Evolutionary conservation across 805 yeast genomes (phyloP).

Genomic region (Metschnikowia kunwiensis): DNA sequence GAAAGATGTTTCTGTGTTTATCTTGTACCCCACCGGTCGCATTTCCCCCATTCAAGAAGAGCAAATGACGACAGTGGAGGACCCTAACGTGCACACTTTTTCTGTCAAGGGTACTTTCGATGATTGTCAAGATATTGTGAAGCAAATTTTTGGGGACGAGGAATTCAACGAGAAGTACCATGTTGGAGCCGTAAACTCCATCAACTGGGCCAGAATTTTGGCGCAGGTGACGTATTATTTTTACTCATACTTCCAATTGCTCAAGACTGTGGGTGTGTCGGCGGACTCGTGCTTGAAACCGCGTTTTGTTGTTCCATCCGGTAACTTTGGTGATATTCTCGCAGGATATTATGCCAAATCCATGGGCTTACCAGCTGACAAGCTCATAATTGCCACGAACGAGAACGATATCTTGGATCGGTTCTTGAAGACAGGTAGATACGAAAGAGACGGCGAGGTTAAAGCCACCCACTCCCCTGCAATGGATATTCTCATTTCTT

Average conservation of each 20-base stretch:
- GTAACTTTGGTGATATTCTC: constrained; percentile 96
- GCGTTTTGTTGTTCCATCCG: constrained; percentile 92
- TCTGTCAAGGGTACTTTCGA: constrained; percentile 96
- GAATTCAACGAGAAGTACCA: constrained; percentile 88
- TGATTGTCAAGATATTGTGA: constrained; percentile 96
- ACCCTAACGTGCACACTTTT: constrained; percentile 88
- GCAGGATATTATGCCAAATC: constrained; percentile 94
- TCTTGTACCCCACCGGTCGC: constrained; percentile 94
- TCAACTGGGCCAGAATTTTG: constrained; percentile 97
- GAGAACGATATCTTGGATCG: constrained; percentile 93
- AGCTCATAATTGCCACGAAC: constrained; percentile 90
- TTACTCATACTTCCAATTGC: constrained; percentile 78
- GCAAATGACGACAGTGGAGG: constrained; percentile 97
- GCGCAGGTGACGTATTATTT: constrained; percentile 98
- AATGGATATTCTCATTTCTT: constrained; percentile 94
- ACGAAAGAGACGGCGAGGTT: constrained; percentile 72
- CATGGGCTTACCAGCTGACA: constrained; percentile 92
- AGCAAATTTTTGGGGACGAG: constrained; percentile 84
- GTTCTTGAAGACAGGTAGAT: constrained; percentile 81
- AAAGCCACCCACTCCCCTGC: constrained; percentile 95
- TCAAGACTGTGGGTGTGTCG: constrained; percentile 28
- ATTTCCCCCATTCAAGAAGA: constrained; percentile 97
- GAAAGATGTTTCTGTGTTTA: constrained; percentile 96
- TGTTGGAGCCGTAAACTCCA: constrained; percentile 96
- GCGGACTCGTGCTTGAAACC: constrained; percentile 36